Base-by-base conservation (phyloP, 1,139 yeast species). In the Yamadazyma blattariae region DNA sequence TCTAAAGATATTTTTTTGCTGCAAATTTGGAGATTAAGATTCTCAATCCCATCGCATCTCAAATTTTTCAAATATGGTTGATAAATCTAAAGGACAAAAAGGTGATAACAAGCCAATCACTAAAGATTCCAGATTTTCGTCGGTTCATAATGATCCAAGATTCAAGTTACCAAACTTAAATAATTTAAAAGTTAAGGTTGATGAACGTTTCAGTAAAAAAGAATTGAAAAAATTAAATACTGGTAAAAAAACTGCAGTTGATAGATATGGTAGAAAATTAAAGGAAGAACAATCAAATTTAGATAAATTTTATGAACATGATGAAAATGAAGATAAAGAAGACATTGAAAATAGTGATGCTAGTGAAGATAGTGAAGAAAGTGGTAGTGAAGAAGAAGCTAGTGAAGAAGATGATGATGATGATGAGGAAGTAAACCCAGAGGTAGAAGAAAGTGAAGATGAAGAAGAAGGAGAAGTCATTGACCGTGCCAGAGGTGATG, bases 141-240 rank as follows among this genome's bases (percentile, higher is more conserved):
- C 82, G 5, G 85, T 90, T 5, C 89, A 84, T 50, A 79, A 74
- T 47, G 98, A 94, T 59, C 97, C 98, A 3, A 73, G 96, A 46
- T 92, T 92, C 64, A 82, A 77, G 45, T 63, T 78, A 28, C 92
- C 96, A 4, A 81, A 74, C 47, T 72, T 74, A 54, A 80, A 79
- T 49, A 80, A 82, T 43, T 64, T 82, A 44, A 85, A 83, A 57
- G 84, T 88, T 29, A 79, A 85, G 48, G 74, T 94, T 28, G 99
- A 92, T 61, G 85, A 80, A 39, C 79, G 99, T 59, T 92, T 92
- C 60, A 79, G 81, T 46, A 78, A 78, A 48, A 72, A 74, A 31
- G 97, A 89, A 52, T 59, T 84, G 47, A 74, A 74, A 44, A 74
- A 75, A 39, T 72, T 80, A 46, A 77, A 77, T 43, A 73, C 72